Evolutionary conservation across 495 filamentous ascomycete genomes (phyloP).

Genomic region (Collariella sp.): DNA sequence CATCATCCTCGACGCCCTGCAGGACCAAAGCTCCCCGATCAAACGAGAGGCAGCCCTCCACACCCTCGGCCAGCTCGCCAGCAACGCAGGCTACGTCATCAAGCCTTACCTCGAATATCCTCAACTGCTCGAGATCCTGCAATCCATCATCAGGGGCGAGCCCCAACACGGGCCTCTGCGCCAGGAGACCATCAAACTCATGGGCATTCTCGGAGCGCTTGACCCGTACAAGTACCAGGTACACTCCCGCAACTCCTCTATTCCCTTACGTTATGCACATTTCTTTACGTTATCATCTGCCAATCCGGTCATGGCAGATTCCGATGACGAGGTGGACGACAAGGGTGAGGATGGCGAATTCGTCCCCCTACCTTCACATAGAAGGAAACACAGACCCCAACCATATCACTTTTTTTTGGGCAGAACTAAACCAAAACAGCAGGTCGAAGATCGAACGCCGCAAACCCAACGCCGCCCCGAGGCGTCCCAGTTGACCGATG

Average conservation of each 20-base stretch:
- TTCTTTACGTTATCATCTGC: conserved; percentile 6
- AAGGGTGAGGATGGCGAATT: neutral
- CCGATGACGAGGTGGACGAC: conserved; percentile 9
- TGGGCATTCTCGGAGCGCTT: conserved; percentile 91
- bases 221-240: conserved; percentile 94
- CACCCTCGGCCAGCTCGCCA: conserved; percentile 84
- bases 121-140: conserved; percentile 79
- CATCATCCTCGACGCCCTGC: conserved; percentile 82
- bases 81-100: conserved; percentile 95
- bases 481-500: conserved; percentile 68
- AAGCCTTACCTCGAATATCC: conserved; percentile 93
- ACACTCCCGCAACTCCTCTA: conserved; percentile 20
- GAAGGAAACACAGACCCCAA: conserved; percentile 15
- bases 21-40: conserved; percentile 78
- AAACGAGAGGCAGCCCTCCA: conserved; percentile 88
- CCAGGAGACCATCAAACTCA: conserved; percentile 89
- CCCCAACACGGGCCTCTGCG: conserved; percentile 67
- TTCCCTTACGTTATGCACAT: conserved; percentile 1
- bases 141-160: conserved; percentile 88
- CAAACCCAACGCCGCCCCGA: conserved; percentile 55
- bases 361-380: neutral
- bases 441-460: conserved; percentile 54
- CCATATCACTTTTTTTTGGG: conserved; percentile 39
- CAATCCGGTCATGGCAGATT: conserved; percentile 9
- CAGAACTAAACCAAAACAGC: conserved; percentile 34